Conservation (phyloP, 169 alveolate genomes). For the Plasmodium ovale region DNA sequence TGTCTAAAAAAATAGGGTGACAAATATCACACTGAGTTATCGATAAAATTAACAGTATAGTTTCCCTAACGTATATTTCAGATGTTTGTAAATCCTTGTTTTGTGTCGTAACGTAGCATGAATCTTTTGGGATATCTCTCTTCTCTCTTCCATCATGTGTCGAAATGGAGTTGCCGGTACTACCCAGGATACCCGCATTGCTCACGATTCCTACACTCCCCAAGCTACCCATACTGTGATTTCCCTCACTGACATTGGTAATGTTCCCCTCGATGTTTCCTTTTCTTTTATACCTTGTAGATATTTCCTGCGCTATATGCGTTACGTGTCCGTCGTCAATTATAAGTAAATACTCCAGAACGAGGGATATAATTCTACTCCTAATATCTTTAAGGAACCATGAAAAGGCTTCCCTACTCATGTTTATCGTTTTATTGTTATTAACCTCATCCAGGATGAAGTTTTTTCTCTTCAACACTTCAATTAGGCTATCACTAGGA, state of each 20-base stretch:
- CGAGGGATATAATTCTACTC: constrained; percentile 83
- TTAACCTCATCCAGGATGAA: constrained; percentile 65
- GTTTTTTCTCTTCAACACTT: constrained; percentile 50
- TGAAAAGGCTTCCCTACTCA: constrained; percentile 87
- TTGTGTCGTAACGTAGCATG: constrained; percentile 25
- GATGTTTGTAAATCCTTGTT: constrained; percentile 70
- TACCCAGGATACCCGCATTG: neutral
- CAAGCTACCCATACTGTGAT: neutral
- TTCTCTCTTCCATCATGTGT: neutral
- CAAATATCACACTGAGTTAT: constrained; percentile 84
- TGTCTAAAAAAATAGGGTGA: constrained; percentile 79
- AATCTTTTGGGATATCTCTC: neutral
- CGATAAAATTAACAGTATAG: constrained; percentile 80
- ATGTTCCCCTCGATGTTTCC: neutral
- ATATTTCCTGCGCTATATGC: constrained; percentile 36
- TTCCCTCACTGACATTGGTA: neutral
- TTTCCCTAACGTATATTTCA: constrained; percentile 77
- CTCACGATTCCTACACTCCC: neutral
- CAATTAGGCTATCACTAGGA: constrained; percentile 49
- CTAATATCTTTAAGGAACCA: constrained; percentile 88
- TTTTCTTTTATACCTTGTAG: constrained; percentile 22
- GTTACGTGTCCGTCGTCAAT: constrained; percentile 83
- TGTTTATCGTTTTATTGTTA: constrained; percentile 76
- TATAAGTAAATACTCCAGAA: constrained; percentile 81
- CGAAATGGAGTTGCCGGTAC: neutral